Evolutionary conservation across 2,329 filamentous ascomycete genomes (phyloP), one percentile per base, ranked within the genome.

Genomic region (Colletotrichum eleusines): DNA sequence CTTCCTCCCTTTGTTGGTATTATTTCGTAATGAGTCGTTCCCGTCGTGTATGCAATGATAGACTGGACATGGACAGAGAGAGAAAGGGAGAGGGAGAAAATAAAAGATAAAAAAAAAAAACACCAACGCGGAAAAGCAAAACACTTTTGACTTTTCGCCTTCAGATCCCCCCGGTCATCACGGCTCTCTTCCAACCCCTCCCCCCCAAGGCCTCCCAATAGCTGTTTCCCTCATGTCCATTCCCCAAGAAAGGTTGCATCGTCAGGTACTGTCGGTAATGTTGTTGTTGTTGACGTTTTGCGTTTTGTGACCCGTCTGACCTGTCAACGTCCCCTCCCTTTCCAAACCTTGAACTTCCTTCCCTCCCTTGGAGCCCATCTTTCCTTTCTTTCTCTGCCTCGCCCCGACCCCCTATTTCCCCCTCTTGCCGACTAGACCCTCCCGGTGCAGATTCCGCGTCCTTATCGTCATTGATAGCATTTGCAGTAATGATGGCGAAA

Each of bases 381-480:
- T 31, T 20, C 2, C 7, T 38, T 31, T 42, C 38, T 51, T 8
- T 42, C 40, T 42, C 40, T 7, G 40, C 12, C 18, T 35, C 18
- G 16, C 16, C 7, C 5, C 20, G 3, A 6, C 20, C 9, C 35
- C 3, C 6, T 40, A 4, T 42, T 35, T 51, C 35, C 54, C 28
- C 35, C 54, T 51, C 63, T 60, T 58, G 6, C 54, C 20, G 33
- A 26, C 63, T 44, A 55, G n/a, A 11, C 46, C 63, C 33, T 26
- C 26, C 60, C 18, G 40, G 40, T 20, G 23, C 44, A n/a, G 9
- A 33, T 23, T 9, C 63, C 63, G 9, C 28, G 42, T 66, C 18
- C 50, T 31, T 59, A n/a, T 65, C 35, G 26, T 70, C 61, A 18
- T 60, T 20, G 57, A 50, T 57, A 57, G 23, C 42, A 63, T 63